These are phyloP conservation scores for Phytophthora capsici DNA, from an alignment of 352 stramenopile species.

Conservation along the genomic window DNA sequence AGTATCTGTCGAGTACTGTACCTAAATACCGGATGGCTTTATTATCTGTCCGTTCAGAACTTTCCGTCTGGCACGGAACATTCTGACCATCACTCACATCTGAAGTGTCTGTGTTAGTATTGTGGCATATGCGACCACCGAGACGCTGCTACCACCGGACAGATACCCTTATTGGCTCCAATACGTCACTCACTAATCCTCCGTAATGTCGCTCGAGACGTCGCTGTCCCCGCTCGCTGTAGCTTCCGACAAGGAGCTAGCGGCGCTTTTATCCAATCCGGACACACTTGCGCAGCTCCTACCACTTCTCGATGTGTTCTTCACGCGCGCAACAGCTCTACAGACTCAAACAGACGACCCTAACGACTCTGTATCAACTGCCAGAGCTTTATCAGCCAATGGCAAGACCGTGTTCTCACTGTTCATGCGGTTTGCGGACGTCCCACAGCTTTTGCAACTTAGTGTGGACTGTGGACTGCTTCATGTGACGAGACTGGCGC, in stretches of 20 bases:
- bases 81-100: conserved; percentile 2
- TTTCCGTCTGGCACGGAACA: background rate
- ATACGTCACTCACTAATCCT: background rate
- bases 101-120: background rate
- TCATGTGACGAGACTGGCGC: conserved; percentile 59
- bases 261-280: background rate
- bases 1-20: background rate
- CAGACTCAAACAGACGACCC: conserved; percentile 16
- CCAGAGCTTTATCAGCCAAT: conserved; percentile 15
- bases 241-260: conserved; percentile 20
- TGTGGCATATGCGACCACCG: background rate
- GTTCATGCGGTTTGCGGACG: conserved; percentile 36
- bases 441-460: conserved; percentile 25
- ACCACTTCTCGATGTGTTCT: conserved; percentile 42
- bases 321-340: conserved; percentile 20
- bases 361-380: background rate
- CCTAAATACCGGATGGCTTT: background rate
- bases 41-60: background rate
- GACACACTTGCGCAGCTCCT: conserved; percentile 16
- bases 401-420: conserved; percentile 45
- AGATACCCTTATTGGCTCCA: background rate
- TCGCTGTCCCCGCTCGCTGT: conserved; percentile 3
- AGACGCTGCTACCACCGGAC: background rate
- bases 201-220: conserved; percentile 3
- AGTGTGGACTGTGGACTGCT: conserved; percentile 31